Base-by-base conservation (phyloP, 768 basidiomycete species). In the Suillus ampliporus region DNA sequence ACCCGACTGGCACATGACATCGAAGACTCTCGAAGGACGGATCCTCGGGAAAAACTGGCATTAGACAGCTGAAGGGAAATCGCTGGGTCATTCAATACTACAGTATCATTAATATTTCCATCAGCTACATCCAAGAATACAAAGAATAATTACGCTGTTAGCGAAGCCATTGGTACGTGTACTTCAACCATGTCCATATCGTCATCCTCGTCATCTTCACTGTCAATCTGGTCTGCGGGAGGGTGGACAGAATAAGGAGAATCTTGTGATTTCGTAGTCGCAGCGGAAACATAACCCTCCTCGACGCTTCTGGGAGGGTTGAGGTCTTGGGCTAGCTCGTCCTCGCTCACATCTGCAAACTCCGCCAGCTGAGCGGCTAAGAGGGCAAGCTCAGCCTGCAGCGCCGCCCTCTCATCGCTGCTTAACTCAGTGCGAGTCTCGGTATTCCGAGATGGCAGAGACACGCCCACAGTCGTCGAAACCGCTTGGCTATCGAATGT, bases 351-450 rank as follows among this genome's bases (percentile, higher is more conserved):
- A 57, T 85, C 83, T 15, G 84, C 86, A 52, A 91, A 78, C 71
- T 91, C 91, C 28, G 85, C 83, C 28, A 93, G 71, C 69, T 92
- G 91, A 1, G 87, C 88, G 5, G 90, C 89, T 60, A 92, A 72
- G 35, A 92, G 79, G 3, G 87, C 90, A 48, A 92, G 79, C 65
- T 89, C 89, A 1, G 88, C 89, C 69, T 92, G 91, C 58, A 92
- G 72, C 58, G 87, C 85, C 40, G 90, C 89, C 19, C 91, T 82
- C 51, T 84, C 79, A 58, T 81, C 77, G 47, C 78, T 78, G 34
- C 77, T 73, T 6, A 80, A 73, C 43, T 72, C 73, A 34, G 69
- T 61, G 40, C 66, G 53, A 21, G 52, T 54, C 5, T 63, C 65
- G 57, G 44, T 34, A 28, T 65, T 41, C 26, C 58, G 59, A 19